Evolutionary conservation across 768 basidiomycete species (phyloP).

Genomic region (Suillus discolor): DNA sequence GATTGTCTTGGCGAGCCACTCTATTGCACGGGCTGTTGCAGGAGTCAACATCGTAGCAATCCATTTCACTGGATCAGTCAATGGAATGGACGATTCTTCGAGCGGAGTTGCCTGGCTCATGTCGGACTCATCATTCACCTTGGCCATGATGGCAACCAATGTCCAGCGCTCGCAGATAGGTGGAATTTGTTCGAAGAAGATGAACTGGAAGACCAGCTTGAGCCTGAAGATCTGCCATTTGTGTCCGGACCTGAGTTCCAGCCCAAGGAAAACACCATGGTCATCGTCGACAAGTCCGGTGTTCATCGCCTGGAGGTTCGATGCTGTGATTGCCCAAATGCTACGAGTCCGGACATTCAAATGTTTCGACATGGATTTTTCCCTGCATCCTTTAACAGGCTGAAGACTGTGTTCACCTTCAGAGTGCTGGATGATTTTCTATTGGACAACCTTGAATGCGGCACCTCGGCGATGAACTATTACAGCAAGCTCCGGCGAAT

Average conservation of each 20-base stretch:
- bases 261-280: not conserved
- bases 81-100: too few relatives aligned
- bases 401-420: not conserved
- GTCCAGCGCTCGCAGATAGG: not conserved
- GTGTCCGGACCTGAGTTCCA: not conserved
- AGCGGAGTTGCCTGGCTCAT: too few relatives aligned
- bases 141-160: not conserved
- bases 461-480: too few relatives aligned
- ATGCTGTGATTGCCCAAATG: not conserved
- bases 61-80: too few relatives aligned
- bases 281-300: not conserved
- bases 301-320: not conserved
- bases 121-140: too few relatives aligned
- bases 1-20: too few relatives aligned
- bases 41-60: too few relatives aligned
- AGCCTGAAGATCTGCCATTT: not conserved
- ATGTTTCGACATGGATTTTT: too few relatives aligned
- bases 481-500: not conserved
- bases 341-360: not conserved
- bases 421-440: too few relatives aligned
- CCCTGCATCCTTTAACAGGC: too few relatives aligned
- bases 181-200: not conserved
- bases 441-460: too few relatives aligned
- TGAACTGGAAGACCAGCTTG: not conserved
- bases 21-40: too few relatives aligned